Evolutionary conservation across 257 asterid genomes (phyloP), one percentile per base, ranked within the genome.

Genomic region (Lycium barbarum): DNA sequence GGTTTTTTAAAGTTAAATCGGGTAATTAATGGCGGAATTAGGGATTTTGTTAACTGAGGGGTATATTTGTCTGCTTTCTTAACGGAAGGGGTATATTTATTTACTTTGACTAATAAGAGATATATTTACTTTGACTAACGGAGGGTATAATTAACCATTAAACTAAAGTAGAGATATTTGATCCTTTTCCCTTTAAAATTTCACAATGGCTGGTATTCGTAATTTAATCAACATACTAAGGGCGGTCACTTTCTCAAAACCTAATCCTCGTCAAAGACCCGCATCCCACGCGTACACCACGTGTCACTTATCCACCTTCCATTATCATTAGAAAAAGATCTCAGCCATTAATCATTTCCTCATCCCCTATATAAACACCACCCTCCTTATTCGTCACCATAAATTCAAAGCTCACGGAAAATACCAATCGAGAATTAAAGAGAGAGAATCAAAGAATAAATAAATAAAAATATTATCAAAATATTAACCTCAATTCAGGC

Each of bases 181-280:
- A 26, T 26, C 33, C 33, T 26, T 26, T 26, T 26, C 33, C 33
- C 33, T 72, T 18, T 20, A 43, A 3, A 72, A 47, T 47, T 47
- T 22, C 61, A 12, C 81, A 49, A 20, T 74, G 81, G 81, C 20
- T 18, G 61, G 7, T 74, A 74, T 22, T 0, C 59, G 81, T 47
- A 74, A 49, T 74, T 49, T 49, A 20, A 22, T 47, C 3, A 13
- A 20, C 18, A 22, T 22, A 65, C 7, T 13, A 65, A 74, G 81
- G 81, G 40, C 81, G 81, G 81, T 74, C 47, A 47, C 13, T 74
- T 20, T 74, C 61, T 74, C 81, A 74, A 47, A 74, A 73, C 81
- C 81, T 73, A 73, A 74, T 74, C 62, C 45, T 73, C 6, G 43
- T 49, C 45, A 49, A 74, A 74, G 22, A 74, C 45, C 81, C 8